Base-by-base conservation (phyloP, 2,329 filamentous ascomycete species). In the Aspergillus transmontanensis region DNA sequence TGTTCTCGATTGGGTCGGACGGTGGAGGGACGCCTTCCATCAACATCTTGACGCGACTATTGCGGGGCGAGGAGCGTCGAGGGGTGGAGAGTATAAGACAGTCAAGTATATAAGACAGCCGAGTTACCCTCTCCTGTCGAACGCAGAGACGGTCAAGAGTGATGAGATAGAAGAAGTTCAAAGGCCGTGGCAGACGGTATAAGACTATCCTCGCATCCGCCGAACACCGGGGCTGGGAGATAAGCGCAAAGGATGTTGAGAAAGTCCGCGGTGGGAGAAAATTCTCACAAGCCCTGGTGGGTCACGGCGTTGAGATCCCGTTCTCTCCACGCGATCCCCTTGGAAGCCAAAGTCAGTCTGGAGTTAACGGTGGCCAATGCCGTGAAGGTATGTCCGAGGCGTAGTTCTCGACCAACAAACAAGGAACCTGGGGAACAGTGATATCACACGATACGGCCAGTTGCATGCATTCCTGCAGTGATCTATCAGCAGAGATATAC, bases 1-100 rank as follows among this genome's bases (percentile, higher is more conserved):
- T 60, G 43, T 65, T 65, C 46, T 69, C 66, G 39, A 62, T 65
- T n/a, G 61, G 57, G 34, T 66, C 61, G 6, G 57, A 6, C 2
- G 59, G 59, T 14, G 58, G 56, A 21, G 62, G 50, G 30, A 65
- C 48, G 55, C 65, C 63, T 48, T 64, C 57, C 46, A 60, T 43
- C 26, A 50, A 21, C 57, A 64, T 66, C 53, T 53, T 62, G 30
- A n/a, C 26, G 12, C 32, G 32, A 39, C 12, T 39, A 26, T 16
- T 55, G 51, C 51, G 51, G 51, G 45, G 45, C 32, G 7, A 21
- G 21, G 9, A n/a, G 30, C 11, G 23, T 23, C 6, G 57, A 45
- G 32, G 19, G 21, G 23, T 43, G 46, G 57, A 28, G 57, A 43
- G 57, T 55, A 28, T 36, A 12, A 54, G 19, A 54, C 32, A 54